Conservation (phyloP, 352 stramenopile species). For the Globisporangium solare region DNA sequence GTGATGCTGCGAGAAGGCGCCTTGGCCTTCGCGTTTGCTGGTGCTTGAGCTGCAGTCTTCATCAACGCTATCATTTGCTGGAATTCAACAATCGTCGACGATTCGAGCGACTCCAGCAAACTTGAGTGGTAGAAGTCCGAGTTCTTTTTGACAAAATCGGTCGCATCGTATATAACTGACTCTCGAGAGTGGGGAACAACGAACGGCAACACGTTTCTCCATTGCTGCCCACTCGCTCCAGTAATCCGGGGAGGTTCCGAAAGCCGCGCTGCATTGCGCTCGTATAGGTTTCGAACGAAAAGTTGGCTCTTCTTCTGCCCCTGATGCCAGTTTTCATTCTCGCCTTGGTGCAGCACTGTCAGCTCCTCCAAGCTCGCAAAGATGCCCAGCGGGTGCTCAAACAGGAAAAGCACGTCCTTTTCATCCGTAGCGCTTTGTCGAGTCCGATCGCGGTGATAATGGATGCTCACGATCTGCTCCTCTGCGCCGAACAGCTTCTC, state of each 20-base stretch:
- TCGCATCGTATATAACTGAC: constrained; percentile 50
- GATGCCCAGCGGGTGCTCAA: constrained; percentile 49
- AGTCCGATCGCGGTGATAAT: neutral
- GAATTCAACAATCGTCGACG: constrained; percentile 24
- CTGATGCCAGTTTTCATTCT: constrained; percentile 36
- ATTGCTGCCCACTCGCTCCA: constrained; percentile 7
- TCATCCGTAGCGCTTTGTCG: neutral
- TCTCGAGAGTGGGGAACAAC: constrained; percentile 44
- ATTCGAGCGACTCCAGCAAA: constrained; percentile 27
- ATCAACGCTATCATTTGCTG: constrained; percentile 21
- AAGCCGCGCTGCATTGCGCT: constrained; percentile 32
- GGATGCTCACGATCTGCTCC: constrained; percentile 11
- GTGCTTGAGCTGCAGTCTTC: neutral
- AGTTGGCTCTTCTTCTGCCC: constrained; percentile 65
- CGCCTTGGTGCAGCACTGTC: constrained; percentile 54
- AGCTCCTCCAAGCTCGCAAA: constrained; percentile 70
- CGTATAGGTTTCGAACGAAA: constrained; percentile 60
- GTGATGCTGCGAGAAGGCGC: neutral
- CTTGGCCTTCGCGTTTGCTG: constrained; percentile 3
- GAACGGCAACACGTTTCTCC: constrained; percentile 28
- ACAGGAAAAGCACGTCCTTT: constrained; percentile 30
- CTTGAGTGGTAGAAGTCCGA: constrained; percentile 45
- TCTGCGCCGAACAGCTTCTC: constrained; percentile 65
- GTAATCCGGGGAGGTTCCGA: constrained; percentile 18
- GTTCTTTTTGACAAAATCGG: constrained; percentile 68